Conservation (phyloP, 73 alveolate species). For the Tetrahymena malaccensis region DNA sequence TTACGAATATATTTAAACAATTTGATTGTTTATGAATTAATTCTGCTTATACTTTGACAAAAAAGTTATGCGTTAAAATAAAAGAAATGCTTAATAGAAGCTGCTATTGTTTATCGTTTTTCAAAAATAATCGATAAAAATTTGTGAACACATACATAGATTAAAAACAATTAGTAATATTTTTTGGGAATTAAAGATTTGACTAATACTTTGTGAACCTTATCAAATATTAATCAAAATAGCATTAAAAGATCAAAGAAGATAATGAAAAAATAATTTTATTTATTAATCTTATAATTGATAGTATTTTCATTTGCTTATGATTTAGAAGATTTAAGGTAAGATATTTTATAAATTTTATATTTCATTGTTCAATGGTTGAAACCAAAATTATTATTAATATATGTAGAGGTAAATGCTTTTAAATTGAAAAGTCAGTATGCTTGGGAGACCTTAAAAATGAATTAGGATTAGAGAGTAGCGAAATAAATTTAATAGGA, state of each 20-base stretch:
- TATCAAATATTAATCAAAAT: neutral
- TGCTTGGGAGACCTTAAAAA: neutral
- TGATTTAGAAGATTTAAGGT: neutral
- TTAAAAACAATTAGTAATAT: neutral
- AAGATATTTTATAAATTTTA: neutral
- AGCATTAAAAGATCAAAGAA: neutral
- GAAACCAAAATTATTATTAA: neutral
- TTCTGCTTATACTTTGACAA: too few relatives aligned
- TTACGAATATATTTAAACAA: too few relatives aligned
- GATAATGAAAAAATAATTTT: neutral
- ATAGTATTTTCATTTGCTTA: neutral
- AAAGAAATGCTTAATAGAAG: neutral
- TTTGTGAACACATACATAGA: neutral
- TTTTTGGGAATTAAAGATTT: neutral
- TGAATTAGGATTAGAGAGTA: neutral
- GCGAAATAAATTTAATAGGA: neutral
- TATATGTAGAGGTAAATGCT: neutral
- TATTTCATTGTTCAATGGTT: neutral
- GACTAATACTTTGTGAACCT: neutral
- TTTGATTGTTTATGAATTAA: too few relatives aligned
- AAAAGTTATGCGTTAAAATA: neutral
- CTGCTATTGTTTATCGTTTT: neutral
- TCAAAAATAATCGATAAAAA: neutral
- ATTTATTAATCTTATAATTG: neutral
- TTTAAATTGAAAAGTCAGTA: neutral